A percentile compares a stretch with the other conserved stretches of the same genome.
Conservation (phyloP, 805 yeast species). For the Suhomyces sp. region DNA sequence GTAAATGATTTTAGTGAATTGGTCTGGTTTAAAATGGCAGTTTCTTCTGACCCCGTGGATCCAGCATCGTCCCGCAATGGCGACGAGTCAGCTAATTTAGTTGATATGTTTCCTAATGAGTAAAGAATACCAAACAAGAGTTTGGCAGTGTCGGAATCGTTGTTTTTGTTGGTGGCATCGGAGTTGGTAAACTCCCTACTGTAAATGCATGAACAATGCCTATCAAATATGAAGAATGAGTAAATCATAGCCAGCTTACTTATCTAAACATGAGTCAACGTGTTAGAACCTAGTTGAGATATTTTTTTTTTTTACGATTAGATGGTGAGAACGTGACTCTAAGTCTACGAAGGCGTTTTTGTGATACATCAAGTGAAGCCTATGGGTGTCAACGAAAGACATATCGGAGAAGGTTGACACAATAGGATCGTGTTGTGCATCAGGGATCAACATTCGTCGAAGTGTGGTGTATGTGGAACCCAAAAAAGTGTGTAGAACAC, state of each 20-base stretch:
- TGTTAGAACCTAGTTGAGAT: background rate
- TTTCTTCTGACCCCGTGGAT: constrained; percentile 9
- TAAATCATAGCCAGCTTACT: constrained; percentile 47
- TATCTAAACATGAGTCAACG: constrained; percentile 24
- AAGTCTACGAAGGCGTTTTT: background rate
- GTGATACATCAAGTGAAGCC: background rate
- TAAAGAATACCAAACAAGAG: constrained; percentile 81
- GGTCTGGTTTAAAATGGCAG: background rate
- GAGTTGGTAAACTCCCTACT: constrained; percentile 54
- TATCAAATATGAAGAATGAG: constrained; percentile 87
- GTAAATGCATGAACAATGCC: constrained; percentile 87
- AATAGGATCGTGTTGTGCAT: background rate
- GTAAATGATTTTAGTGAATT: constrained; percentile 51
- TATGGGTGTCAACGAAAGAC: background rate
- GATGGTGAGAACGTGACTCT: background rate
- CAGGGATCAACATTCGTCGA: background rate
- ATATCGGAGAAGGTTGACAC: background rate
- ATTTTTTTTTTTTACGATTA: background rate
- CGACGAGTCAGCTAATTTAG: constrained; percentile 41
- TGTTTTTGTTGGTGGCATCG: constrained; percentile 43
- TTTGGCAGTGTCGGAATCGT: constrained; percentile 70
- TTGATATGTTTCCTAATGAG: constrained; percentile 73
- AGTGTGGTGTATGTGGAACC: background rate
- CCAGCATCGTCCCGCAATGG: constrained; percentile 15
- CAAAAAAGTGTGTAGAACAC: background rate